Evolutionary conservation across 495 filamentous ascomycete genomes (phyloP).

Genomic region (Penicillium macrosclerotiorum): DNA sequence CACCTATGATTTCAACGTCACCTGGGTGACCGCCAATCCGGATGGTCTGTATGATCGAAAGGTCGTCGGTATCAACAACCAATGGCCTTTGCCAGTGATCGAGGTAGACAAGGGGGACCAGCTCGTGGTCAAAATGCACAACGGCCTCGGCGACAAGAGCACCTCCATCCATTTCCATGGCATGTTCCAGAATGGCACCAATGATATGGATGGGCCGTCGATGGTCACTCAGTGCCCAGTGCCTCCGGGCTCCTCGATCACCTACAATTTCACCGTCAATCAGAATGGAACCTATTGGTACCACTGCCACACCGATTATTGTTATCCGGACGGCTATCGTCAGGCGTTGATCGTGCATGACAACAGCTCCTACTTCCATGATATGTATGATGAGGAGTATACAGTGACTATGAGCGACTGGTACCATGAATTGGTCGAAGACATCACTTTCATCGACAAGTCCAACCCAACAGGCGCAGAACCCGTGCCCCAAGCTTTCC

Average conservation of each 20-base stretch:
- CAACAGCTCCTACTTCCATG: constrained; percentile 55
- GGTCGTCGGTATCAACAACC: constrained; percentile 76
- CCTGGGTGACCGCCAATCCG: constrained; percentile 78
- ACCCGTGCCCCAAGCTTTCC: constrained; percentile 48
- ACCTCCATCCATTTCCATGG: constrained; percentile 81
- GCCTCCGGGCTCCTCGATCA: constrained; percentile 60
- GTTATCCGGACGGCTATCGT: constrained; percentile 75
- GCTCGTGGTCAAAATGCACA: constrained; percentile 68
- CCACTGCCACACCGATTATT: constrained; percentile 66
- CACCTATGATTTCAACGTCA: constrained; percentile 74
- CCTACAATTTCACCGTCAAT: constrained; percentile 76
- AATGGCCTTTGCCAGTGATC: constrained; percentile 74
- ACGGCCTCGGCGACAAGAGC: constrained; percentile 66
- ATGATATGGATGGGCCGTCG: constrained; percentile 71
- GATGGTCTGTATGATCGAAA: constrained; percentile 65
- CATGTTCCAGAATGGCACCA: constrained; percentile 67
- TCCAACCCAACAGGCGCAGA: constrained; percentile 55
- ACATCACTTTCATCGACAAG: constrained; percentile 48
- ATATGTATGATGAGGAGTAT: constrained; percentile 65
- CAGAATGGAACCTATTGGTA: constrained; percentile 84
- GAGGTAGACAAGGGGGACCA: constrained; percentile 68
- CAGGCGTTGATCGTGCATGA: constrained; percentile 73
- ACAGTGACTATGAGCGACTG: constrained; percentile 66
- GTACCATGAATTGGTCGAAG: constrained; percentile 50
- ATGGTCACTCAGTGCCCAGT: constrained; percentile 69